These are phyloP conservation scores for Syzygium malaccense DNA, from an alignment of 441 rosid species.

Conservation along the genomic window DNA sequence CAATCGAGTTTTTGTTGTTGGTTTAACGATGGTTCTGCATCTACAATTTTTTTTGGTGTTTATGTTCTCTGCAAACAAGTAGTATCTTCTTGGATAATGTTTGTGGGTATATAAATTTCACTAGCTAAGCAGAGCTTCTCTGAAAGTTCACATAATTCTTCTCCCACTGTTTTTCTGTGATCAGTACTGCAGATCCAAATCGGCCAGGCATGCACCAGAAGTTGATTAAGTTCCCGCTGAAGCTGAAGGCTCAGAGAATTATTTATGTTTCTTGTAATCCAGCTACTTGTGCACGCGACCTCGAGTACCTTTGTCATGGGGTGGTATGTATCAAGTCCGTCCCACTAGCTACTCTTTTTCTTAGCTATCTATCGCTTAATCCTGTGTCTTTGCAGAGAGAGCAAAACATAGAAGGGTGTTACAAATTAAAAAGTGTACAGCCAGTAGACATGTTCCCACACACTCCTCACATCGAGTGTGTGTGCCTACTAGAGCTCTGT, in stretches of 20 bases:
- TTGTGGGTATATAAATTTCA: neutral
- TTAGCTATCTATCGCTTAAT: no score
- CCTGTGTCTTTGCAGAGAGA: no score
- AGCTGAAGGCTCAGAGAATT: constrained; percentile 68
- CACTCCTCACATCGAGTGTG: no score
- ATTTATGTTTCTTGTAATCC: constrained; percentile 92
- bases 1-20: neutral
- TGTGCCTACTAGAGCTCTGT: no score
- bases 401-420: no score
- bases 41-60: no score
- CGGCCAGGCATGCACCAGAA: constrained; percentile 98
- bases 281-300: constrained; percentile 90
- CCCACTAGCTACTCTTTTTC: no score
- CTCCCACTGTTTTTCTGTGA: neutral
- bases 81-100: neutral
- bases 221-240: constrained; percentile 74
- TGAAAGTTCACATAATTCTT: neutral
- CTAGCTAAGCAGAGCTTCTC: neutral
- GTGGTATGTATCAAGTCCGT: constrained; percentile 35
- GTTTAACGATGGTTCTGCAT: no score
- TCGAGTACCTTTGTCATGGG: constrained; percentile 93
- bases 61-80: neutral
- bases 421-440: no score
- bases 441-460: no score
- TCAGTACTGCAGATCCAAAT: constrained; percentile 80